These are phyloP conservation scores for Crepidotus variabilis DNA, from an alignment of 768 basidiomycete species.

Conservation along the genomic window DNA sequence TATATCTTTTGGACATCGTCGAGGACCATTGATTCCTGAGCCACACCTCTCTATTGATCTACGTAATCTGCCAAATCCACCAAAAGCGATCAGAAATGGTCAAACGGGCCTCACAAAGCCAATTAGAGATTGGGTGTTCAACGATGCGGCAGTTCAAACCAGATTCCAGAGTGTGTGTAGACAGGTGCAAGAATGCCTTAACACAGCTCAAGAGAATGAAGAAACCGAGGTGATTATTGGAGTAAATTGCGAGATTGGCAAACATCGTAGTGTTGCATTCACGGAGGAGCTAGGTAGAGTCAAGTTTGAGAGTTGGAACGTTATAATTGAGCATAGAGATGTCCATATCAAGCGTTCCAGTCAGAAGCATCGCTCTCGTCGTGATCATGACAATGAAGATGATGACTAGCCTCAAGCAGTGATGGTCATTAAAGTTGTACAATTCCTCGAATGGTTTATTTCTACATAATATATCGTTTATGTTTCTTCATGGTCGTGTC, in stretches of 20 bases:
- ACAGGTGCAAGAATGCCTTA: slow-evolving; percentile 8
- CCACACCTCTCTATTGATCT: slow-evolving; percentile 21
- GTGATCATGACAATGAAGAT: background rate
- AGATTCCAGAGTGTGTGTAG: slow-evolving; percentile 14
- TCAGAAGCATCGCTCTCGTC: slow-evolving; percentile 1
- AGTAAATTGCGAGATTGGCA: slow-evolving; percentile 22
- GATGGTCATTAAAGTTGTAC: too few relatives aligned
- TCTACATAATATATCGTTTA: too few relatives aligned
- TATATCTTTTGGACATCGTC: slow-evolving; percentile 21
- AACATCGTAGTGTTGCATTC: slow-evolving; percentile 24
- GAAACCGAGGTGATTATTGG: slow-evolving; percentile 13
- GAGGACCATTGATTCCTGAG: slow-evolving; percentile 17
- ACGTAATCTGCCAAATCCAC: slow-evolving; percentile 24
- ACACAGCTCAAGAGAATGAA: slow-evolving; percentile 10
- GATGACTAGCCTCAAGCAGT: too few relatives aligned
- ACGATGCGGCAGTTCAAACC: slow-evolving; percentile 13
- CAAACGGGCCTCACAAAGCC: slow-evolving; percentile 21
- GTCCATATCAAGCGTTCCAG: slow-evolving; percentile 15
- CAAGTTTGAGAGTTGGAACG: slow-evolving; percentile 19
- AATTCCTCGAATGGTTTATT: too few relatives aligned
- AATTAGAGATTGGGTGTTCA: slow-evolving; percentile 19
- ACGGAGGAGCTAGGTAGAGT: slow-evolving; percentile 21
- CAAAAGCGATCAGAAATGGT: slow-evolving; percentile 18
- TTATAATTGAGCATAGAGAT: slow-evolving; percentile 17
- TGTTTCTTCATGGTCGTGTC: too few relatives aligned